Evolutionary conservation across 495 filamentous ascomycete species (phyloP).

Genomic region (Choiromyces venosus): DNA sequence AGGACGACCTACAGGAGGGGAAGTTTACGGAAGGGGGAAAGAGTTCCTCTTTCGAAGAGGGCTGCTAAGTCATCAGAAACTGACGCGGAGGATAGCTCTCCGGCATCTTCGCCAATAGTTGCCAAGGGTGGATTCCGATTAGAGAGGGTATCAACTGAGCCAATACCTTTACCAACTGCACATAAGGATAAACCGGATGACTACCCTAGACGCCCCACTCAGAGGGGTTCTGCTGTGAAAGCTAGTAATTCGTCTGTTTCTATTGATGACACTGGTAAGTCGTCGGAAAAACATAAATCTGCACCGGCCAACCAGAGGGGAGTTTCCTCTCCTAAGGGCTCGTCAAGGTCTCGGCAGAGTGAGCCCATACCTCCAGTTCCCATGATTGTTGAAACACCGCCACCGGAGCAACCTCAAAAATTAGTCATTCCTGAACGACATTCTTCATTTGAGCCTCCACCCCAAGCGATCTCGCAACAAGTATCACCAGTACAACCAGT

Average conservation of each 20-base stretch:
- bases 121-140: conserved; percentile 55
- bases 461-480: conserved; percentile 30
- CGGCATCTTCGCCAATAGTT: conserved; percentile 46
- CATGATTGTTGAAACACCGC: conserved; percentile 64
- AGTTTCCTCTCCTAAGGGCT: conserved; percentile 34
- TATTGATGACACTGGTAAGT: conserved; percentile 11
- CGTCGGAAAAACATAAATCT: conserved; percentile 37
- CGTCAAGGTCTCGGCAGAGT: conserved; percentile 31
- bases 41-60: conserved; percentile 70
- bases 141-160: conserved; percentile 70
- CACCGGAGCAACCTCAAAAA: conserved; percentile 46
- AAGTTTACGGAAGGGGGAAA: conserved; percentile 73
- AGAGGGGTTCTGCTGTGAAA: conserved; percentile 7
- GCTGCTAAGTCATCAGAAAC: conserved; percentile 56
- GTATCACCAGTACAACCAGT: conserved; percentile 17
- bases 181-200: conserved; percentile 17
- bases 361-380: conserved; percentile 51
- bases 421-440: conserved; percentile 38
- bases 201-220: conserved; percentile 16
- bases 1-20: conserved; percentile 87
- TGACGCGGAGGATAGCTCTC: conserved; percentile 53
- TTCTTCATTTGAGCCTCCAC: conserved; percentile 41
- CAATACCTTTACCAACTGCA: conserved; percentile 48
- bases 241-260: conserved; percentile 39
- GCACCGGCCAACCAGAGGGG: conserved; percentile 34